Evolutionary conservation across 2,329 filamentous ascomycete genomes (phyloP).

Genomic region (Colletotrichum tanaceti): DNA sequence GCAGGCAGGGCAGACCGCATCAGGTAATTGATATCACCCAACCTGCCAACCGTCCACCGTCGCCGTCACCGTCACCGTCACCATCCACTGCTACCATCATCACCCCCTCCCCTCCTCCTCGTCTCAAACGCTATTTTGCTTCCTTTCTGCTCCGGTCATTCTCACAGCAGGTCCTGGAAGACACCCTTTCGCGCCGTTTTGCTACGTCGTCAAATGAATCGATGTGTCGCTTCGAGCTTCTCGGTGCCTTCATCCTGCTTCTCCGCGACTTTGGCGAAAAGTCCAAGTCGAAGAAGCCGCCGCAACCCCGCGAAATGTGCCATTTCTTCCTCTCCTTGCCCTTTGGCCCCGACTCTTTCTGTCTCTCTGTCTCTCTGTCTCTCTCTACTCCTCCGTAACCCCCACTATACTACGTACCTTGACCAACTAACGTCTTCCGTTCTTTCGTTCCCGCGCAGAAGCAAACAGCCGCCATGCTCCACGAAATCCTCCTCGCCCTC

Average conservation of each 20-base stretch:
- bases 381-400: conserved; percentile 6
- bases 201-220: conserved; percentile 18
- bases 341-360: conserved; percentile 36
- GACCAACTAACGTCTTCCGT: conserved; percentile 16
- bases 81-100: background rate
- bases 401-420: background rate
- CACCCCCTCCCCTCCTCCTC: background rate
- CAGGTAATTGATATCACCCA: conserved; percentile 15
- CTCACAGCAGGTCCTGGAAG: background rate
- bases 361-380: conserved; percentile 12
- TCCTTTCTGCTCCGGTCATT: background rate
- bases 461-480: conserved; percentile 75
- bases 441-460: background rate
- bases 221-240: conserved; percentile 67
- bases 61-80: too few relatives aligned
- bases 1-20: conserved; percentile 4
- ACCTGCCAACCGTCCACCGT: conserved; percentile 1
- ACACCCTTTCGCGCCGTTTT: background rate
- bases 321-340: conserved; percentile 5
- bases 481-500: conserved; percentile 97
- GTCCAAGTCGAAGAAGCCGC: conserved; percentile 50
- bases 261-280: conserved; percentile 57
- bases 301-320: conserved; percentile 31
- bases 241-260: conserved; percentile 62
- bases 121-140: conserved; percentile 6